A percentile compares a stretch with the other conserved stretches of the same genome.
phyloP scores from a whole-genome alignment of 192 early-diverging fungal species.

The Coemansia sp. region DNA sequence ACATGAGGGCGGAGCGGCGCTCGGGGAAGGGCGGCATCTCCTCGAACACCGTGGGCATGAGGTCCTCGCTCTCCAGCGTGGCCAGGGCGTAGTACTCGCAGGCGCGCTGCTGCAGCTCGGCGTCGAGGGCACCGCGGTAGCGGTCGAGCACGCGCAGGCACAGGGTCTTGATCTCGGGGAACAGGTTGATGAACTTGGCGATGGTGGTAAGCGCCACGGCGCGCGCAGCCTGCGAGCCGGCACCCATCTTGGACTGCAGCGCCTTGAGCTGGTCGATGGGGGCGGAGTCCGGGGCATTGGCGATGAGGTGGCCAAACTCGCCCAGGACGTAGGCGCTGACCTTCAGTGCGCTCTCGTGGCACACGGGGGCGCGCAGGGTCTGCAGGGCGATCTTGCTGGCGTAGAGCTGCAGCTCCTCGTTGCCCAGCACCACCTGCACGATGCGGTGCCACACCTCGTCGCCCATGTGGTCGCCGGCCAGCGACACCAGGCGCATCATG shows the following conservation, averaged over 20 bases:
- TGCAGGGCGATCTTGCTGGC: slow-evolving; percentile 82
- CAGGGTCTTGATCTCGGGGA: slow-evolving; percentile 94
- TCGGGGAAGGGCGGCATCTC: slow-evolving; percentile 99
- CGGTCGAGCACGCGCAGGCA: slow-evolving; percentile 84
- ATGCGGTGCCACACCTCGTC: slow-evolving; percentile 99
- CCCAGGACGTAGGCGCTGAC: slow-evolving; percentile 96
- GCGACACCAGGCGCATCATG: slow-evolving; percentile 92
- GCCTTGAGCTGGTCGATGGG: slow-evolving; percentile 96
- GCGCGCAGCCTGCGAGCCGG: slow-evolving; percentile 76
- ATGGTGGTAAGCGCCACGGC: slow-evolving; percentile 89
- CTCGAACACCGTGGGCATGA: slow-evolving; percentile 91
- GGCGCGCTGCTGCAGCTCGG: slow-evolving; percentile 96
- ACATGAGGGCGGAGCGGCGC: slow-evolving; percentile 86
- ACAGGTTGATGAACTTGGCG: slow-evolving; percentile 95
- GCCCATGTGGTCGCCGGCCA: slow-evolving; percentile 93
- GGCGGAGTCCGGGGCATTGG: slow-evolving; percentile 77
- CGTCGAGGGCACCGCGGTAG: slow-evolving; percentile 86
- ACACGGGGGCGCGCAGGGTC: slow-evolving; percentile 84
- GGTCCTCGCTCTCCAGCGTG: slow-evolving; percentile 78
- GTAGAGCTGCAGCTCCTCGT: slow-evolving; percentile 94
- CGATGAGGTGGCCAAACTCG: slow-evolving; percentile 97
- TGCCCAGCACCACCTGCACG: slow-evolving; percentile 94
- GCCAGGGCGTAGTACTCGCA: slow-evolving; percentile 93
- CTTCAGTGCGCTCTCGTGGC: slow-evolving; percentile 94
- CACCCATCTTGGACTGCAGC: slow-evolving; percentile 86